Percentiles rank a stretch among this genome's conserved stretches.
Evolutionary conservation across 129 eudicot species (phyloP).

Genomic region (Artemisia annua): DNA sequence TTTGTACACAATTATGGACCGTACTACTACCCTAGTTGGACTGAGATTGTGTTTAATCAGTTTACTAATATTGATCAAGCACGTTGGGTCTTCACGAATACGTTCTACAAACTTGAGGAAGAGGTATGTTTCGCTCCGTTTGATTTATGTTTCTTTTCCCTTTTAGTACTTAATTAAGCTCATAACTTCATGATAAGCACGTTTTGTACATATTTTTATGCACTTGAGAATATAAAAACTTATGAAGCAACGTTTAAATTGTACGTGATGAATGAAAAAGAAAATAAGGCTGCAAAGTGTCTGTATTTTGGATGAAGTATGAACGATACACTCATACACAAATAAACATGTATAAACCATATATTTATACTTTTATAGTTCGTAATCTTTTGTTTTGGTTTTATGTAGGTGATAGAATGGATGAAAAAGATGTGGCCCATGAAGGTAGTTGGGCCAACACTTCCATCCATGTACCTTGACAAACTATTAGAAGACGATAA

Average conservation of each 20-base stretch:
- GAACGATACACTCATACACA: no score
- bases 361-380: no score
- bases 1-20: slow-evolving; percentile 26
- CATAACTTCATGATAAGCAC: no score
- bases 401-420: slow-evolving; percentile 46
- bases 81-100: slow-evolving; percentile 34
- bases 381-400: neutral
- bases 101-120: slow-evolving; percentile 32
- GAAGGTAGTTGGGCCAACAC: slow-evolving; percentile 58
- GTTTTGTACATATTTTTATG: no score
- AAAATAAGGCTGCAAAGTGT: no score
- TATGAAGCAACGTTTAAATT: no score
- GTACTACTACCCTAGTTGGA: slow-evolving; percentile 7
- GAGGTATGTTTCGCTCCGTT: slow-evolving; percentile 24
- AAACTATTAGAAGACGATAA: slow-evolving; percentile 31
- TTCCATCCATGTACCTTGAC: slow-evolving; percentile 51
- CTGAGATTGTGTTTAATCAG: slow-evolving; percentile 20
- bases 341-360: no score
- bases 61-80: slow-evolving; percentile 29
- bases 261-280: no score
- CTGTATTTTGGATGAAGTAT: slow-evolving; percentile 27
- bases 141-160: neutral
- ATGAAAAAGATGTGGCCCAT: slow-evolving; percentile 44
- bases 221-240: no score
- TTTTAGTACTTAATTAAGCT: no score